Evolutionary conservation across 371 early-diverging fungal species (phyloP).

Genomic region (Rhizopus microsporus): DNA sequence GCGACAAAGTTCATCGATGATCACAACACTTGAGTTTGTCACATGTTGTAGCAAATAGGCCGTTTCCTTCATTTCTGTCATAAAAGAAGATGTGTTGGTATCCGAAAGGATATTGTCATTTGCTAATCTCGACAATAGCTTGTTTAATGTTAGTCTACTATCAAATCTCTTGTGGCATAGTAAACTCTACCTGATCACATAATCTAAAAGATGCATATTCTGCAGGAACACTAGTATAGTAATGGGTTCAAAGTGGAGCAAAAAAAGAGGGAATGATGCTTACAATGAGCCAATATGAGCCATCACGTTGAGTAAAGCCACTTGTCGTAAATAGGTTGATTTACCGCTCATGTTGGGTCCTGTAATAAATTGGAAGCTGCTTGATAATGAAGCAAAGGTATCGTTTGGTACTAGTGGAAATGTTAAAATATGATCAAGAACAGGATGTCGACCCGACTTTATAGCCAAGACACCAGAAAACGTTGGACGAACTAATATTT

Average conservation of each 20-base stretch:
- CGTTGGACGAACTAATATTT: conserved; percentile 67
- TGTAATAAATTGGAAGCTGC: conserved; percentile 86
- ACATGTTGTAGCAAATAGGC: conserved; percentile 81
- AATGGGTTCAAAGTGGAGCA: not conserved
- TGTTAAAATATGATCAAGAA: conserved; percentile 60
- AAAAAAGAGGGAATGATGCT: conserved; percentile 11
- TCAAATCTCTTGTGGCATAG: not conserved
- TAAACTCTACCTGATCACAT: conserved; percentile 56
- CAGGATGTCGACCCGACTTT: conserved; percentile 83
- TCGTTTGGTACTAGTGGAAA: conserved; percentile 78
- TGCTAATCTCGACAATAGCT: conserved; percentile 70
- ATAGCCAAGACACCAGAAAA: conserved; percentile 82
- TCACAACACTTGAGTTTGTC: conserved; percentile 69
- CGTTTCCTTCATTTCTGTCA: conserved; percentile 91
- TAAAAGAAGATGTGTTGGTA: conserved; percentile 80
- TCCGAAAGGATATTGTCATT: conserved; percentile 68
- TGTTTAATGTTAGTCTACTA: conserved; percentile 2
- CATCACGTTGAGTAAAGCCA: conserved; percentile 87
- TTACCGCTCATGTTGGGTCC: conserved; percentile 99
- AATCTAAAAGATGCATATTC: conserved; percentile 83
- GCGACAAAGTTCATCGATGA: conserved; percentile 97
- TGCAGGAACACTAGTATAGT: conserved; percentile 79
- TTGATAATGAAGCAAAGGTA: conserved; percentile 61
- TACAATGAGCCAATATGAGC: conserved; percentile 94
- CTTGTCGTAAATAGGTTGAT: conserved; percentile 91